phyloP scores from a whole-genome alignment of 1,284 basidiomycete species.

The Pulchroboletus neoregius region DNA sequence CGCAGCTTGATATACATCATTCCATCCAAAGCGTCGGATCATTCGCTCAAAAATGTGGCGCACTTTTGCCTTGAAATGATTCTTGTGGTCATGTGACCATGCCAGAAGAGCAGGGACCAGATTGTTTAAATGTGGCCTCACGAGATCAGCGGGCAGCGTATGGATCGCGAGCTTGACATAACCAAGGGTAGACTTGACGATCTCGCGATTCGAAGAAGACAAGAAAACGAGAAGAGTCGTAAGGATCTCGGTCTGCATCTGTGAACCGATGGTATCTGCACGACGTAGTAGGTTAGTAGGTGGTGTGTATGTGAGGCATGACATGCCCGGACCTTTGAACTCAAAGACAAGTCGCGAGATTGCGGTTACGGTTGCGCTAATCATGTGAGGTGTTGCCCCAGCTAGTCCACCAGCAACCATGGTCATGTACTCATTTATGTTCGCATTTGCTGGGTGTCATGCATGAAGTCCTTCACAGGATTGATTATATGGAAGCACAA shows the following conservation, averaged over 20 bases:
- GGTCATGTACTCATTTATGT: slow-evolving; percentile 89
- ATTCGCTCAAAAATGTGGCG: slow-evolving; percentile 97
- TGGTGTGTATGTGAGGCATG: not conserved
- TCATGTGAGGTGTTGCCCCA: slow-evolving; percentile 95
- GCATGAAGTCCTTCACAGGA: slow-evolving; percentile 3
- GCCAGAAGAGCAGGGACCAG: slow-evolving; percentile 84
- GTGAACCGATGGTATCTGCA: slow-evolving; percentile 65
- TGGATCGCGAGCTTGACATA: slow-evolving; percentile 94
- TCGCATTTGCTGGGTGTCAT: slow-evolving; percentile 61
- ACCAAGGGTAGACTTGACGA: slow-evolving; percentile 94
- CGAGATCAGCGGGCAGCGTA: slow-evolving; percentile 66
- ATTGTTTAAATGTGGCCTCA: slow-evolving; percentile 71
- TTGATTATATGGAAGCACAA: slow-evolving; percentile 21
- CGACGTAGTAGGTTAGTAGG: slow-evolving; percentile 2
- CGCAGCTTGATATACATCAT: slow-evolving; percentile 75
- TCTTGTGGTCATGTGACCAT: slow-evolving; percentile 98
- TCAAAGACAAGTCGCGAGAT: slow-evolving; percentile 94
- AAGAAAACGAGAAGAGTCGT: slow-evolving; percentile 89
- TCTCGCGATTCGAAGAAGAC: slow-evolving; percentile 91
- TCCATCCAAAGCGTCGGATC: slow-evolving; percentile 87
- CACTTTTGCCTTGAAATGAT: slow-evolving; percentile 97
- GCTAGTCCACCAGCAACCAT: slow-evolving; percentile 97
- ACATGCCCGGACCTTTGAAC: slow-evolving; percentile 69
- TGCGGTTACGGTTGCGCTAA: slow-evolving; percentile 93
- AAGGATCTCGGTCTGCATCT: slow-evolving; percentile 86